Conservation (phyloP, 2,329 filamentous ascomycete genomes). For the Venturiaceae sp. region DNA sequence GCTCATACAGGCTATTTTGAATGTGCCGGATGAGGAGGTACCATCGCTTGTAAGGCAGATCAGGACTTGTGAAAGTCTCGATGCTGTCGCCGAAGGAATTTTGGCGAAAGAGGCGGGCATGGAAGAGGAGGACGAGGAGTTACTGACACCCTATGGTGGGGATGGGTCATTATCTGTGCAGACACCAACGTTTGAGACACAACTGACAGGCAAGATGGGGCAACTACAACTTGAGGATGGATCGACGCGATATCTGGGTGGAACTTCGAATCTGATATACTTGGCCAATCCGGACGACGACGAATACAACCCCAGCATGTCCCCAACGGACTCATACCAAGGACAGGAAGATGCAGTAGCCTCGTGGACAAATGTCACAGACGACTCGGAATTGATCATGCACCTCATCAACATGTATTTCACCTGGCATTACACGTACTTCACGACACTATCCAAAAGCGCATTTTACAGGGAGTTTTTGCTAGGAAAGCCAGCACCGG, state of each 20-base stretch:
- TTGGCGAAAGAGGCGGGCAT: conserved; percentile 41
- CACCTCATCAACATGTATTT: conserved; percentile 98
- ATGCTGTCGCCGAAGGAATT: conserved; percentile 53
- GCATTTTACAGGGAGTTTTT: conserved; percentile 82
- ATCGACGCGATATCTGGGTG: conserved; percentile 81
- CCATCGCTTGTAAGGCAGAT: conserved; percentile 74
- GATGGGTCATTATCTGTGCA: conserved; percentile 2
- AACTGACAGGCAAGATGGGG: conserved; percentile 87
- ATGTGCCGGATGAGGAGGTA: conserved; percentile 81
- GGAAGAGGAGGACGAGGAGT: conserved; percentile 26
- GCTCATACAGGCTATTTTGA: conserved; percentile 86
- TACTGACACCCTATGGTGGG: conserved; percentile 33
- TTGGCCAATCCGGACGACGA: conserved; percentile 15
- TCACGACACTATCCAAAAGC: conserved; percentile 77
- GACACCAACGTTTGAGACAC: conserved; percentile 53
- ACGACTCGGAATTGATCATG: conserved; percentile 66
- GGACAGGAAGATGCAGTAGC: conserved; percentile 58
- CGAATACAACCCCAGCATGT: conserved; percentile 18
- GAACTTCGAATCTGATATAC: conserved; percentile 88
- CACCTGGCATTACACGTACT: conserved; percentile 95
- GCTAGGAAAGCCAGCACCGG: conserved; percentile 47
- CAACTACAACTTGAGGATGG: conserved; percentile 82
- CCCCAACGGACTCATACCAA: conserved; percentile 19
- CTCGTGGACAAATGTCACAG: conserved; percentile 82
- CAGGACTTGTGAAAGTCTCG: conserved; percentile 69